A percentile compares a stretch with the other conserved stretches of the same genome.
Conservation (phyloP, 106 monocot species). For the Phalaenopsis aphrodite region DNA sequence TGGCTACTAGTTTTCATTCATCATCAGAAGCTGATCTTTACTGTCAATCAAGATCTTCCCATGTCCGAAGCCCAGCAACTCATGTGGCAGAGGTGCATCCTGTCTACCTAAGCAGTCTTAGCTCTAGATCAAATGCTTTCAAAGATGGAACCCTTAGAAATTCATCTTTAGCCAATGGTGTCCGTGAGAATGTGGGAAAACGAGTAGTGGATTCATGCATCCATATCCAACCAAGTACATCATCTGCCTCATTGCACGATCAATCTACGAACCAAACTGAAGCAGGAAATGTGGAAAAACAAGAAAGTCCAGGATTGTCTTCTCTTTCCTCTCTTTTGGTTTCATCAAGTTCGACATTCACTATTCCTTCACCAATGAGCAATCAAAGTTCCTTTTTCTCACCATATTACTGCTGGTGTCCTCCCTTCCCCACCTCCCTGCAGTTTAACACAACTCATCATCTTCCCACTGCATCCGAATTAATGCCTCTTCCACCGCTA, state of each 20-base stretch:
- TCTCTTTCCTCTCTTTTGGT: conserved; percentile 12
- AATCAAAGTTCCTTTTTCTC: conserved; percentile 29
- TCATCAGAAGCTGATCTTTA: conserved; percentile 3
- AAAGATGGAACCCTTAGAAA: conserved; percentile 30
- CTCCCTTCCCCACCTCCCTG: conserved; percentile 37
- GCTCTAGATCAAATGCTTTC: conserved; percentile 41
- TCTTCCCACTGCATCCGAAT: conserved; percentile 19
- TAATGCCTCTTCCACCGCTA: conserved; percentile 48
- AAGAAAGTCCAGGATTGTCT: conserved; percentile 14
- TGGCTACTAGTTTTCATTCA: conserved; percentile 3
- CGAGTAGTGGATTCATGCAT: conserved; percentile 14
- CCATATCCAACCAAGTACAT: neutral
- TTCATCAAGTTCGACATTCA: conserved; percentile 24
- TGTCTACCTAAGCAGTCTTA: conserved; percentile 33
- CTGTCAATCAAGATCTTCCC: conserved; percentile 23
- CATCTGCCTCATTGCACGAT: neutral
- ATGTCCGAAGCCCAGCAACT: neutral
- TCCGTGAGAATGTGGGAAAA: conserved; percentile 30
- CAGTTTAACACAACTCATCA: conserved; percentile 17
- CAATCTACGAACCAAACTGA: conserved; percentile 8
- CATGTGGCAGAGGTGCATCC: conserved; percentile 26
- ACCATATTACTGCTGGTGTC: conserved; percentile 96
- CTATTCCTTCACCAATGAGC: conserved; percentile 15
- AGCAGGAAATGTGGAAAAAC: conserved; percentile 14
- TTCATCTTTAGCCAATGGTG: conserved; percentile 11